Evolutionary conservation across 176 grass and related monocot genomes (phyloP).

Genomic region (Eleusine indica): DNA sequence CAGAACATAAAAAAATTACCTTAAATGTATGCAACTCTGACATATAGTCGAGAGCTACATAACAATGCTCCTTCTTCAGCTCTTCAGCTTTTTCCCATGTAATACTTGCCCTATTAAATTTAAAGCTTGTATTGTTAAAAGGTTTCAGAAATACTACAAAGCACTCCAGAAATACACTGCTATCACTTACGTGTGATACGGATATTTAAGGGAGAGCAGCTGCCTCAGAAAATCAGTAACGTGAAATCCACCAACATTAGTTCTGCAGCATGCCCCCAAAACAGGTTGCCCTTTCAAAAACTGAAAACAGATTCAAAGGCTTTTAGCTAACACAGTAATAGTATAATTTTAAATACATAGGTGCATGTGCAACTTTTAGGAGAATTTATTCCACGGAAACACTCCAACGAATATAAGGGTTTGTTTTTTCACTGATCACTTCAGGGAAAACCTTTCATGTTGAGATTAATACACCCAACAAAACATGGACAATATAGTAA

Average conservation of each 20-base stretch:
- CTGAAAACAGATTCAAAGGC: conserved; percentile 51
- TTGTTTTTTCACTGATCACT: not conserved
- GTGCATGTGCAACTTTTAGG: not conserved
- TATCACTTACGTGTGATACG: conserved; percentile 78
- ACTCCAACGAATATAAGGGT: not conserved
- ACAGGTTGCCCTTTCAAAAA: conserved; percentile 92
- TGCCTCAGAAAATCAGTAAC: conserved; percentile 95
- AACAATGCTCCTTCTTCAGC: conserved; percentile 95
- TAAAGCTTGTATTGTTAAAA: conserved; percentile 29
- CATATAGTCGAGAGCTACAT: conserved; percentile 73
- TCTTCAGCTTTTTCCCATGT: conserved; percentile 96
- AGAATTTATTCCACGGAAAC: conserved; percentile 10
- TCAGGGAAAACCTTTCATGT: conserved; percentile 15
- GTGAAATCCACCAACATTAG: conserved; percentile 87
- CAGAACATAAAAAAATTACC: conserved; percentile 39
- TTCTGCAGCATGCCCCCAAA: conserved; percentile 80
- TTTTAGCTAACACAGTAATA: conserved; percentile 19
- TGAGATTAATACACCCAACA: not conserved
- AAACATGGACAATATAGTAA: not conserved
- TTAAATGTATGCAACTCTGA: conserved; percentile 90
- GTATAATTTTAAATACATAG: conserved; percentile 35
- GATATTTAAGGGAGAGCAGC: conserved; percentile 96
- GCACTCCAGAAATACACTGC: conserved; percentile 38
- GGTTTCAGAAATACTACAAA: conserved; percentile 26
- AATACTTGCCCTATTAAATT: conserved; percentile 75